These are phyloP conservation scores for Lactarius hengduanensis DNA, from an alignment of 768 basidiomycete species.

Conservation along the genomic window DNA sequence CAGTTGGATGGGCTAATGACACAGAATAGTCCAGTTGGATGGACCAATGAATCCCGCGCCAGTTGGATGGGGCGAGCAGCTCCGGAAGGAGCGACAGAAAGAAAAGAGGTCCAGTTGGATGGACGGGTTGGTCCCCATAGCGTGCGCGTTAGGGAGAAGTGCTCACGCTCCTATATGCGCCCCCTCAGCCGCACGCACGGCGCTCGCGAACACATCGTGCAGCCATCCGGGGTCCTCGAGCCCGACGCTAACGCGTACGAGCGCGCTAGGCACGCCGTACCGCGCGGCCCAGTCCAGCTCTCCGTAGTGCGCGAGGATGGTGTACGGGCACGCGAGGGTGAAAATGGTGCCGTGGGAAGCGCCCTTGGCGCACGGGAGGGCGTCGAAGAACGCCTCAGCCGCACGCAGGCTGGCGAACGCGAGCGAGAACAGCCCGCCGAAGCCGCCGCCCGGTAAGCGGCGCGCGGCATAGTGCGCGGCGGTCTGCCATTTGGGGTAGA, in stretches of 20 bases:
- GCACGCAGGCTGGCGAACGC: conserved; percentile 72
- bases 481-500: conserved; percentile 84
- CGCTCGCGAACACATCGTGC: conserved; percentile 55
- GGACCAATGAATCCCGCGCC: conserved; percentile 5
- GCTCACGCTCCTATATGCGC: conserved; percentile 11
- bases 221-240: conserved; percentile 69
- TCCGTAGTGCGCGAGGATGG: conserved; percentile 84
- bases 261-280: conserved; percentile 78
- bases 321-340: conserved; percentile 91
- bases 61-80: conserved; percentile 15
- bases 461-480: conserved; percentile 68
- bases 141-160: neutral
- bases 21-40: conserved; percentile 16
- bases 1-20: conserved; percentile 26
- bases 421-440: conserved; percentile 84
- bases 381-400: conserved; percentile 80
- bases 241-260: conserved; percentile 91
- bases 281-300: conserved; percentile 91
- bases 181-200: conserved; percentile 72
- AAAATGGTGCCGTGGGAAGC: conserved; percentile 95
- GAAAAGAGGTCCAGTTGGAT: conserved; percentile 24
- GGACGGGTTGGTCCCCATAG: conserved; percentile 9
- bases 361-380: conserved; percentile 81
- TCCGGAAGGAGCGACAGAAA: neutral
- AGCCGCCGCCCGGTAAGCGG: conserved; percentile 45